Evolutionary conservation across 129 eudicot species (phyloP), one percentile per base, ranked within the genome.

Genomic region (Helianthus annuus): DNA sequence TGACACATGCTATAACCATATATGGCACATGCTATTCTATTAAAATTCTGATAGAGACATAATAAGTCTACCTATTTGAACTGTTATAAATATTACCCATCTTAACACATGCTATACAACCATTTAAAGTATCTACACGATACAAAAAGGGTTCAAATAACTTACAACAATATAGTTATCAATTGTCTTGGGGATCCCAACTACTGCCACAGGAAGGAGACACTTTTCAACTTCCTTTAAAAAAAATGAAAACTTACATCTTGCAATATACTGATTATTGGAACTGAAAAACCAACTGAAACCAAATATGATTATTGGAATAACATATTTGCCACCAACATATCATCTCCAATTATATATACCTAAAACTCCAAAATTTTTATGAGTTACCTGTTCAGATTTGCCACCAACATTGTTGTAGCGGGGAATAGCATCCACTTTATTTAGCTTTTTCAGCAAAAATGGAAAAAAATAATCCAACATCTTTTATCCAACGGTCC

Each of bases 81-180:
- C 32, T 2, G 1, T 27, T 27, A 27, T 27, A 27, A 27, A 27
- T 27, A 27, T 27, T 27, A 27, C 32, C 32, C 32, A 2, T 27
- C 32, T 27, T 27, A 27, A 27, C 32, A 27, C 32, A 27, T 27
- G 32, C 32, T 27, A 27, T 27, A 27, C 1, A 27, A 2, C 61
- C 59, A 51, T 44, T 69, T 3, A 69, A 42, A 49, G 42, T 13
- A 53, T 9, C 17, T 36, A 70, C 22, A 51, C 55, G 10, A 44
- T 27, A 27, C 39, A 19, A 27, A 64, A 51, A 46, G 40, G 13
- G 16, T 38, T 48, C 44, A 57, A 11, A 83, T 13, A 74, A 79
- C 89, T 80, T 82, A 92, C 97, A 59, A 89, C 91, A 79, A 88
- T 92, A 78, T 92, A 96, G 83, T 92, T 92, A 74, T 92, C 96